Evolutionary conservation across 805 yeast genomes (phyloP).

Genomic region (Kodamaea neixiangensis): DNA sequence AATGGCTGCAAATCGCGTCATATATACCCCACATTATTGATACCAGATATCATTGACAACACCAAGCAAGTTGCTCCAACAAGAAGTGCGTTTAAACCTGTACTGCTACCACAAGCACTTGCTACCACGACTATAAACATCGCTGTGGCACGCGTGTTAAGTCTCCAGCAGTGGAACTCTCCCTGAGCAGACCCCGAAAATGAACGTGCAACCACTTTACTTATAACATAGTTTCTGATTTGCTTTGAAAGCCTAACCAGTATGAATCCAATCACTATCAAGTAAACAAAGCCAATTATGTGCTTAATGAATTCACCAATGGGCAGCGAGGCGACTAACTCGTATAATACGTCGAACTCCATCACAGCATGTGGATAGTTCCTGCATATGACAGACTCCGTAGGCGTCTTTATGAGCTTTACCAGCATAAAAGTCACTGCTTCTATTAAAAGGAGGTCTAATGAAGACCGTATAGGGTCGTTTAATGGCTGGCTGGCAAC

Average conservation of each 20-base stretch:
- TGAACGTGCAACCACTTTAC: not conserved
- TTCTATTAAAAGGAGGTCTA: not conserved
- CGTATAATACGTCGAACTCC: not conserved
- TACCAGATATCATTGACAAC: not conserved
- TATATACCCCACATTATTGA: not conserved
- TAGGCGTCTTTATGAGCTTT: not conserved
- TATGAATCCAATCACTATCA: not conserved
- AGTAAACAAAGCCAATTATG: not conserved
- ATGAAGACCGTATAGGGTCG: not conserved
- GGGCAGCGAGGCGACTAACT: not conserved
- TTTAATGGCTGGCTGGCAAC: not conserved
- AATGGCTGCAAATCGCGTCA: not conserved
- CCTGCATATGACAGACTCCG: not conserved
- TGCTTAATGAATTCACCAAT: not conserved
- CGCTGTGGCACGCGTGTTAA: not conserved
- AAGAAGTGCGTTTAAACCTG: not conserved
- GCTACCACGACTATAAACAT: not conserved
- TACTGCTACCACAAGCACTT: not conserved
- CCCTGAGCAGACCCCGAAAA: not conserved
- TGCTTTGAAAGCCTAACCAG: not conserved
- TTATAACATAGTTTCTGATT: not conserved
- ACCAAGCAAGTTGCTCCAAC: not conserved
- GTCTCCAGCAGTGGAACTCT: not conserved
- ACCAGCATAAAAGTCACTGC: not conserved
- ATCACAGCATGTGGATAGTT: not conserved